Base-by-base conservation (phyloP, 1,284 basidiomycete genomes). In the Cryptococcus sp. region DNA sequence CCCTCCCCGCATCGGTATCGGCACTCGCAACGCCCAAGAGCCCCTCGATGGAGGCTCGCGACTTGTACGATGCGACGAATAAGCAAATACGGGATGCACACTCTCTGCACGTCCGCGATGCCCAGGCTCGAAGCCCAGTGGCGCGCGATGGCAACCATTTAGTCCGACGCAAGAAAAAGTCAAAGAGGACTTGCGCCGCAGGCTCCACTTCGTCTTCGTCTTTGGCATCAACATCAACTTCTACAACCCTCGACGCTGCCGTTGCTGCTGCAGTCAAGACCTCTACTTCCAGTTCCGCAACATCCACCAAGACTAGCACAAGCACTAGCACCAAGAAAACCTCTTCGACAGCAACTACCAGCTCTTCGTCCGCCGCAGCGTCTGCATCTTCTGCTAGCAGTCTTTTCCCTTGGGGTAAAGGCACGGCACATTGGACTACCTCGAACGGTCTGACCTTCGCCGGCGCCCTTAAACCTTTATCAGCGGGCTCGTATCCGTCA, bases 381-480 rank as follows among this genome's bases (percentile, higher is more conserved):
- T 48, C 54, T 16, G 20, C 35, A n/a, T 19, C 22, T 6, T 39
- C 41, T 16, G 56, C 40, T 51, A 47, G 39, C 35, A 20, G 17
- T 45, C 51, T 65, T 38, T 62, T 62, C 58, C 64, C 64, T 22
- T 58, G 61, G 55, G 64, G 64, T 25, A 53, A 47, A 19, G 64
- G 64, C 22, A 16, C 42, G 22, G 51, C 57, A 16, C 48, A 44
- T 20, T 65, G 62, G 62, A 60, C 59, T 3, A 64, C 62, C 20
- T 59, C 61, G 1, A 52, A 50, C 17, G 47, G 46, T 20, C 27
- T 59, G 40, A 55, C 57, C 10, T 57, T 70, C 56, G 52, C 57
- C 31, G 62, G 57, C 45, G 71, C 72, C 13, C 64, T 78, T 19
- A 69, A 67, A 46, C 73, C 75, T 19, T 53, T 78, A 17, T 59